phyloP scores from a whole-genome alignment of 2,329 filamentous ascomycete species.

The Exophiala mesophila region DNA sequence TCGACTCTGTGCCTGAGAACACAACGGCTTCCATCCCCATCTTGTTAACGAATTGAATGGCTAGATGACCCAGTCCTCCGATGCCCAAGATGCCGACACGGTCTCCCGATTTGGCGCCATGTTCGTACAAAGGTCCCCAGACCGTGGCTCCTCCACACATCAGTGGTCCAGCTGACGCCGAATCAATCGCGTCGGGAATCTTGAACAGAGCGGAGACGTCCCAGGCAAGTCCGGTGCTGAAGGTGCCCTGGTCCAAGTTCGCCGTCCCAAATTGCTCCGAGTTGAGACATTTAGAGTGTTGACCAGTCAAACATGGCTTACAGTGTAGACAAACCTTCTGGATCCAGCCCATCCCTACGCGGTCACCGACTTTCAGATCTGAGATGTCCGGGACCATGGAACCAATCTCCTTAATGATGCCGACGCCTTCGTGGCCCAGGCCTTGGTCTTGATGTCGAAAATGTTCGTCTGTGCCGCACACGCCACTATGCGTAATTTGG shows the following conservation, averaged over 20 bases:
- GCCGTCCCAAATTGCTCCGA: neutral
- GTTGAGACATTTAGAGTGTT: neutral
- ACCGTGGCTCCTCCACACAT: neutral
- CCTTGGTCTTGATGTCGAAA: neutral
- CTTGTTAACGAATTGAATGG: conserved; percentile 67
- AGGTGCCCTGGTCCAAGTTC: neutral
- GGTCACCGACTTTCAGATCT: neutral
- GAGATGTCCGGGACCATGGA: neutral
- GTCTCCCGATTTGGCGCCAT: conserved; percentile 42
- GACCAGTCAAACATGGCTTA: neutral
- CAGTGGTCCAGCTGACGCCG: neutral
- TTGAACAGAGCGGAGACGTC: neutral
- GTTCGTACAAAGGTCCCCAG: neutral
- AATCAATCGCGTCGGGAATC: neutral
- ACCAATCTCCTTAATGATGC: neutral
- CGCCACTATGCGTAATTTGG: conserved; percentile 60
- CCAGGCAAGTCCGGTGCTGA: neutral
- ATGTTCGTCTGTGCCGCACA: conserved; percentile 46
- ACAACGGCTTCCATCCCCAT: conserved; percentile 65
- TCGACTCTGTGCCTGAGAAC: conserved; percentile 44
- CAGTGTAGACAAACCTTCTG: neutral
- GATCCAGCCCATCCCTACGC: neutral
- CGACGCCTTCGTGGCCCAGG: neutral
- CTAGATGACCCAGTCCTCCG: conserved; percentile 70
- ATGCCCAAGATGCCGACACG: conserved; percentile 66